Evolutionary conservation across 2,329 filamentous ascomycete species (phyloP).

Genomic region (Graphium sp.): DNA sequence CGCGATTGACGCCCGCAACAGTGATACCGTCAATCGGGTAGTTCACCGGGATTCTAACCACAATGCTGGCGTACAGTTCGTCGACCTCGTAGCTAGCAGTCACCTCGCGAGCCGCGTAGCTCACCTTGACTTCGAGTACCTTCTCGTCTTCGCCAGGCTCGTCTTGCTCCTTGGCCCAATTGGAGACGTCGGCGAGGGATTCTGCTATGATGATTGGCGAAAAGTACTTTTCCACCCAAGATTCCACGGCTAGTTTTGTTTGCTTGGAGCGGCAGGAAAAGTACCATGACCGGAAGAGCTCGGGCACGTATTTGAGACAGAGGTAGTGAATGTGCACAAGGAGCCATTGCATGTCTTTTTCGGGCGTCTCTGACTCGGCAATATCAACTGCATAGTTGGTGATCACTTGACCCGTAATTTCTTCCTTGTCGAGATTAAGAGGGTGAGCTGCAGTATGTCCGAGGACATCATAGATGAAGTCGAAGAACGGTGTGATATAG

Average conservation of each 20-base stretch:
- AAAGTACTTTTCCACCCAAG: conserved; percentile 75
- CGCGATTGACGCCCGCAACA: conserved; percentile 63
- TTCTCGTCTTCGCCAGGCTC: conserved; percentile 30
- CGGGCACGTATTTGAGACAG: conserved; percentile 58
- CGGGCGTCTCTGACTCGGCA: conserved; percentile 40
- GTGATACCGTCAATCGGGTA: conserved; percentile 71
- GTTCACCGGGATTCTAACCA: conserved; percentile 61
- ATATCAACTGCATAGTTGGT: conserved; percentile 32
- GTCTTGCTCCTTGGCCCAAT: conserved; percentile 44
- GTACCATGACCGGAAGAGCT: conserved; percentile 72
- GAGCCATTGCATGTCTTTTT: conserved; percentile 67
- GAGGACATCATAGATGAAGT: conserved; percentile 72
- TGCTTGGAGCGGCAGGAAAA: conserved; percentile 66
- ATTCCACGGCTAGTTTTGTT: conserved; percentile 61
- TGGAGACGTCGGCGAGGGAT: conserved; percentile 48
- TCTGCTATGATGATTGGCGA: conserved; percentile 53
- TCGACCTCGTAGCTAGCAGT: conserved; percentile 77
- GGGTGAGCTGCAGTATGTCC: conserved; percentile 61
- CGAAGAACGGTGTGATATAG: conserved; percentile 51
- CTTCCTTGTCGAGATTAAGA: conserved; percentile 54
- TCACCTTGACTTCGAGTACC: conserved; percentile 52
- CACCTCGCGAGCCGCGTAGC: conserved; percentile 55
- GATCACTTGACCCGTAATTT: conserved; percentile 41
- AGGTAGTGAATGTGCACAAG: conserved; percentile 77
- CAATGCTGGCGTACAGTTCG: conserved; percentile 67